Base-by-base conservation (phyloP, 2,329 filamentous ascomycete genomes). In the Ophiostoma sp. region DNA sequence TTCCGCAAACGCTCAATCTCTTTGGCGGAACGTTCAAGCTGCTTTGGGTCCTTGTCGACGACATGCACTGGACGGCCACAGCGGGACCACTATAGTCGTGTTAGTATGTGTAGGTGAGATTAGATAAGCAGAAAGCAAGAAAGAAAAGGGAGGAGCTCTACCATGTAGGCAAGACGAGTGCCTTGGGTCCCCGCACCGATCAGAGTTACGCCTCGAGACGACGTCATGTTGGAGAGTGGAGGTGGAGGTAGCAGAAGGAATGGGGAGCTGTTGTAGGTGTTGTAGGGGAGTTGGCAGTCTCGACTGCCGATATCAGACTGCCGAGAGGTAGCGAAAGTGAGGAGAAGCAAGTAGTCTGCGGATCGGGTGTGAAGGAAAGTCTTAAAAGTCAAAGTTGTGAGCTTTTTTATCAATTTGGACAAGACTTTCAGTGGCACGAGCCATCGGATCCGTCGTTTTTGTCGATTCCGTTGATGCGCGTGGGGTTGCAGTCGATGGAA, bases 111-210 rank as follows among this genome's bases (percentile, higher is more conserved):
- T 15, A n/a, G 0, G 55, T n/a, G 28, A 59, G 12, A 52, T 9
- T 63, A 22, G 31, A 19, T 52, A 52, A 52, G 50, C 50, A 52
- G 45, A 11, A 2, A 11, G 19, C n/a, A 17, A 8, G 48, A 59
- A 11, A 2, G n/a, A 22, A 31, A 17, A 8, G 48, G n/a, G 33
- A 33, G 7, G 22, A 9, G 19, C 33, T 3, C 22, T 42, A 64
- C 70, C 70, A 64, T 71, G 70, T 52, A 71, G 28, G 70, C 70
- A 8, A 71, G 42, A 19, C 70, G 70, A 0, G 70, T 71, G 57
- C 70, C 70, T n/a, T 71, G 57, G 15, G 70, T 71, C 42, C 69
- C 70, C 6, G 70, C 70, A 22, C 70, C 70, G 17, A 64, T 52
- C 1, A 71, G 70, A 9, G 69, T 71, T 6, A 71, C 57, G 31